Evolutionary conservation across 108 stramenopile species (phyloP).

Genomic region (Cyclotella distinguenda): DNA sequence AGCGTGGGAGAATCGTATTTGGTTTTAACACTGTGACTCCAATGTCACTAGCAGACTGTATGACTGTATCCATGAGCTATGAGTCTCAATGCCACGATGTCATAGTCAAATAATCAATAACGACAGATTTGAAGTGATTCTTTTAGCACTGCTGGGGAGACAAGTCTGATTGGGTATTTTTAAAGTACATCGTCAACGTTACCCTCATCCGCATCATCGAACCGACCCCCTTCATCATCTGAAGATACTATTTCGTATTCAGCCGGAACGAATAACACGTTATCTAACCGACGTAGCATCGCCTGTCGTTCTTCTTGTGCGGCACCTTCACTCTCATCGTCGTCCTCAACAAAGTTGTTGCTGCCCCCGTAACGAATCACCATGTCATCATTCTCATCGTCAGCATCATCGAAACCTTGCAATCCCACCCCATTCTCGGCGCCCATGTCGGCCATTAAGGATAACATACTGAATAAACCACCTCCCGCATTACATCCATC

Average conservation of each 20-base stretch:
- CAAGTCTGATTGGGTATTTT: neutral
- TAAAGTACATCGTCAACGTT: constrained; percentile 44
- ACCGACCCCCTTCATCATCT: constrained; percentile 60
- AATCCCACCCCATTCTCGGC: constrained; percentile 20
- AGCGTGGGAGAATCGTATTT: constrained; percentile 11
- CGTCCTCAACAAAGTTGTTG: constrained; percentile 36
- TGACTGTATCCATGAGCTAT: neutral
- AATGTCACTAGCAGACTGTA: neutral
- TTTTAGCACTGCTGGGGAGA: too few relatives aligned
- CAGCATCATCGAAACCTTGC: constrained; percentile 7
- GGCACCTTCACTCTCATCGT: constrained; percentile 20
- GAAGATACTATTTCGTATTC: constrained; percentile 50
- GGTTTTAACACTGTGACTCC: constrained; percentile 6
- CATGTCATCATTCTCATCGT: constrained; percentile 23
- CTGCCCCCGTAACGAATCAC: constrained; percentile 34
- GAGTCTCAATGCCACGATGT: too few relatives aligned
- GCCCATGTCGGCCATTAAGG: constrained; percentile 51
- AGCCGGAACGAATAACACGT: constrained; percentile 65
- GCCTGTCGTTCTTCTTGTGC: constrained; percentile 19
- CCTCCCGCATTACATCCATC: constrained; percentile 40
- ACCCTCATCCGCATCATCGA: constrained; percentile 58
- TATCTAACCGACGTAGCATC: constrained; percentile 21
- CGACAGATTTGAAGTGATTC: too few relatives aligned
- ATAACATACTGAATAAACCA: constrained; percentile 41
- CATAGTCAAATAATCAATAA: too few relatives aligned